A percentile compares a stretch with the other conserved stretches of the same genome.
Conservation (phyloP, 306 rosid genomes). For the Begonia loranthoides region DNA sequence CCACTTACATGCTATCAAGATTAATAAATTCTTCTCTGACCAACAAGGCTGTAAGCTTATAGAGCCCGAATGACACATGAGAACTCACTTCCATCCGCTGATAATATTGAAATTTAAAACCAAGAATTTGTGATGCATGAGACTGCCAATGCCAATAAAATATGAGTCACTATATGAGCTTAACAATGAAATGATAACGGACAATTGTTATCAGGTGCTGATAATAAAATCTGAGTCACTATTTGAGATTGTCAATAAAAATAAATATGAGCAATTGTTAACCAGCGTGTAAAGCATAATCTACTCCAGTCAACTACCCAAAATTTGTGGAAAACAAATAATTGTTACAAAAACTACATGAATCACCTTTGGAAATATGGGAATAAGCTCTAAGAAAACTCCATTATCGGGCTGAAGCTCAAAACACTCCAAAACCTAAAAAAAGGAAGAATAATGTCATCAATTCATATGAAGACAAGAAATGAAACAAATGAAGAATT, state of each 20-base stretch:
- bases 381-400: conserved; percentile 80
- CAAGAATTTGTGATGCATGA: conserved; percentile 97
- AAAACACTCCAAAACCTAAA: conserved; percentile 55
- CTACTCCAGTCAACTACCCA: background rate
- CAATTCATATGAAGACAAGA: conserved; percentile 3
- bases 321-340: background rate
- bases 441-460: conserved; percentile 2
- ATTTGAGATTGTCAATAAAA: too few relatives aligned
- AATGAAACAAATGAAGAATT: conserved; percentile 7
- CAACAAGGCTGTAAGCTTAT: conserved; percentile 80
- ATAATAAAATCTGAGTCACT: too few relatives aligned
- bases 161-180: conserved; percentile 8
- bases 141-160: conserved; percentile 52
- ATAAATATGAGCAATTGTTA: conserved; percentile 1
- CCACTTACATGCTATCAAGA: conserved; percentile 86
- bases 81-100: conserved; percentile 85
- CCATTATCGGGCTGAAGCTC: conserved; percentile 81
- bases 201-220: too few relatives aligned
- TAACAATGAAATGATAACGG: too few relatives aligned
- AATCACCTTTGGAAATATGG: conserved; percentile 86
- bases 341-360: background rate
- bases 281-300: background rate
- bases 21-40: conserved; percentile 88
- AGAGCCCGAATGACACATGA: conserved; percentile 82
- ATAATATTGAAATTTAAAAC: conserved; percentile 89